These are phyloP conservation scores for Hygrophoropsis aurantiaca DNA, from an alignment of 768 basidiomycete species.

Conservation along the genomic window DNA sequence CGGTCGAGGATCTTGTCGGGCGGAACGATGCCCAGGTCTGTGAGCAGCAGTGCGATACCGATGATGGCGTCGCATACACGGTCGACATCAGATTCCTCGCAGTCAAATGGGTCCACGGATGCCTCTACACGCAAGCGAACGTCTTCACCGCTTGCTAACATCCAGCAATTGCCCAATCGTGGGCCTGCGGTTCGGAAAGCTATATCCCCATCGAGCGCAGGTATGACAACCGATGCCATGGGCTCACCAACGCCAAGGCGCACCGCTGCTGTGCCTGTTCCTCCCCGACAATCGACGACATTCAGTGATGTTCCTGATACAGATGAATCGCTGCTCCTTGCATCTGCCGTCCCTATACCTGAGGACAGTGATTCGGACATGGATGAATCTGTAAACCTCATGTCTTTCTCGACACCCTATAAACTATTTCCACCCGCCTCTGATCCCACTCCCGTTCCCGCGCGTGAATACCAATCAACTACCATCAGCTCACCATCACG, in stretches of 20 bases:
- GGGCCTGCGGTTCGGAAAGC: conserved; percentile 38
- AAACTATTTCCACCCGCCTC: conserved; percentile 45
- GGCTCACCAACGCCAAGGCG: conserved; percentile 21
- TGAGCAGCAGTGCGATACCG: conserved; percentile 31
- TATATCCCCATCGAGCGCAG: conserved; percentile 19
- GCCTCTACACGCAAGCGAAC: conserved; percentile 41
- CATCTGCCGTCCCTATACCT: conserved; percentile 73
- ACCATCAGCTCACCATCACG: too few species aligned
- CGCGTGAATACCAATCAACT: too few species aligned
- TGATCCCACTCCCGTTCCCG: conserved; percentile 38
- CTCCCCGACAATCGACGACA: conserved; percentile 42
- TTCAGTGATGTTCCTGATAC: conserved; percentile 41
- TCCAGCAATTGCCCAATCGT: conserved; percentile 30
- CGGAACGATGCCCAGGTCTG: conserved; percentile 39
- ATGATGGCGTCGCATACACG: conserved; percentile 39
- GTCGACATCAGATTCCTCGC: conserved; percentile 44
- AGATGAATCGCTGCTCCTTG: conserved; percentile 68
- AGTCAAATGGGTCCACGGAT: conserved; percentile 17
- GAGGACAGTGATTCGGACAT: conserved; percentile 72
- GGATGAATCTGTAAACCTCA: conserved; percentile 56
- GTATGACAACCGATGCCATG: too few species aligned
- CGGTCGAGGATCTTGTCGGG: conserved; percentile 44
- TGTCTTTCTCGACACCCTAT: conserved; percentile 74
- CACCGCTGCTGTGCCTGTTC: conserved; percentile 32
- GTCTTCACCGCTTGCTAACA: conserved; percentile 47